Evolutionary conservation across 257 asterid species (phyloP), one percentile per base, ranked within the genome.

Genomic region (Gentiana straminea): DNA sequence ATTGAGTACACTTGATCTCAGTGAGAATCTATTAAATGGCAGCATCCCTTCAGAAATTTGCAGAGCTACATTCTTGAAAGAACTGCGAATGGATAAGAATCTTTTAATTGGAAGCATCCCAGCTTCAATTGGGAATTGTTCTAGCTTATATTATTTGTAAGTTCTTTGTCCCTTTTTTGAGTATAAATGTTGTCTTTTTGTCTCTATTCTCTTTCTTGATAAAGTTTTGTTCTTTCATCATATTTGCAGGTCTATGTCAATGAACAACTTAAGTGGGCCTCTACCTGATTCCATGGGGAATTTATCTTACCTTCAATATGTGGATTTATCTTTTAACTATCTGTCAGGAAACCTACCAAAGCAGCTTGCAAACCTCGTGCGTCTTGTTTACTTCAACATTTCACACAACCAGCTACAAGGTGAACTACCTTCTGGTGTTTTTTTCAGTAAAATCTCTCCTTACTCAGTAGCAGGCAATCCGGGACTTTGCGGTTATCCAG

Each of bases 321-420:
- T 75, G 1, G 95, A 89, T 69, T 66, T 89, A 11, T 89, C 95
- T 47, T 86, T 77, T 77, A 86, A 89, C 84, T 75, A 77, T 61
- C 84, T 89, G 45, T 76, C 79, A 0, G 97, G 97, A 48, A 52
- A 67, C 60, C 68, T 89, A 45, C 95, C 97, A 3, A 86, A 70
- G 77, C 87, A 76, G 75, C 81, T 89, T 13, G 81, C 70, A 45
- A 72, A 85, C 56, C 97, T 89, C 36, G 76, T 60, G 53, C 84
- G 50, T 69, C 88, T 89, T 51, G 70, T 72, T n/a, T 78, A 70
- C 51, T 89, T 89, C 61, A 89, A 89, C 74, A 63, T 89, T 65
- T 83, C 97, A 39, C 94, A 89, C 81, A 89, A 89, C 75, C 89
- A 86, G 59, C 77, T 89, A 13, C 78, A 78, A 53, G 97, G 95